Percentiles rank a stretch among this genome's conserved stretches.
phyloP scores from a whole-genome alignment of 2,329 filamentous ascomycete species.

The Beauveria varroae region DNA sequence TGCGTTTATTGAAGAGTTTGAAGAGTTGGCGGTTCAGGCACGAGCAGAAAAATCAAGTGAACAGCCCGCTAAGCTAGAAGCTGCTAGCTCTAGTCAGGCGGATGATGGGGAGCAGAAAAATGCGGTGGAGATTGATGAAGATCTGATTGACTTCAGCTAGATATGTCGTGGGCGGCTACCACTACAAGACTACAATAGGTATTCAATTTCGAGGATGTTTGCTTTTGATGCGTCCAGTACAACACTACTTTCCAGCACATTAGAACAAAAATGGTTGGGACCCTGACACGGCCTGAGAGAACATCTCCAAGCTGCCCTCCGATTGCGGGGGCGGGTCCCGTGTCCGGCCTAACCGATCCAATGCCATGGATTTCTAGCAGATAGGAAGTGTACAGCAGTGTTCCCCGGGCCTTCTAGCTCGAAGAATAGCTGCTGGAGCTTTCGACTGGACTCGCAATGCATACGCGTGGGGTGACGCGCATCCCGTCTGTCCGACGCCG shows the following conservation, averaged over 20 bases:
- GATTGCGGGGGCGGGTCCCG: slow-evolving; percentile 2
- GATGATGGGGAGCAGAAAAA: too few species aligned
- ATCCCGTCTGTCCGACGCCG: not conserved
- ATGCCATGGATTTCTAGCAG: not conserved
- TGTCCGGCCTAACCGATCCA: not conserved
- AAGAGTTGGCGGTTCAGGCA: slow-evolving; percentile 21
- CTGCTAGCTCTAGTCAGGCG: too few species aligned
- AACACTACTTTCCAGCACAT: too few species aligned
- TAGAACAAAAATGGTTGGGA: not conserved
- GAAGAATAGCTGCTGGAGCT: not conserved
- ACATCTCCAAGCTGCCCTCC: not conserved
- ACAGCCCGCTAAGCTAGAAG: not conserved
- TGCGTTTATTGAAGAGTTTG: not conserved
- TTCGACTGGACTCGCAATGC: not conserved
- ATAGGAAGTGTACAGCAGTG: not conserved
- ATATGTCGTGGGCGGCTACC: too few species aligned
- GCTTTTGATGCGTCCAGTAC: too few species aligned
- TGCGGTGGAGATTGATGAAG: too few species aligned
- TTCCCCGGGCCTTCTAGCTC: too few species aligned
- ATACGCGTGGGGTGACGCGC: not conserved
- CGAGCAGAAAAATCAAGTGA: slow-evolving; percentile 40
- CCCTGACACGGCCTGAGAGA: not conserved
- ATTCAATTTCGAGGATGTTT: too few species aligned
- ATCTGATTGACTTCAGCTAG: too few species aligned
- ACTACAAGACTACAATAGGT: too few species aligned